Percentiles rank a stretch among this genome's conserved stretches.
phyloP scores from a whole-genome alignment of 257 asterid genomes.

The Solanum chilense region DNA sequence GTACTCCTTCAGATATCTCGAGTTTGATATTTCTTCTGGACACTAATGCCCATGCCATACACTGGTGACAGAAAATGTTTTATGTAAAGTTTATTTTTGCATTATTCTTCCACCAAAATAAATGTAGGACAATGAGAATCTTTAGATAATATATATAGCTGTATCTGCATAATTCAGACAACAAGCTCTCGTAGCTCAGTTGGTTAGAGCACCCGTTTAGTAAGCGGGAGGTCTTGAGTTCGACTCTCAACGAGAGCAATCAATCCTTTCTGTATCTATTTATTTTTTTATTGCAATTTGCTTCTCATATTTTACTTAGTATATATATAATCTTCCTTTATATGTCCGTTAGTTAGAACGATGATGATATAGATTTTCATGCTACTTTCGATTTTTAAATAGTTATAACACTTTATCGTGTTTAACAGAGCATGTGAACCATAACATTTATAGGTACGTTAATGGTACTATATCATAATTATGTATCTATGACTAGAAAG shows the following conservation, averaged over 20 bases:
- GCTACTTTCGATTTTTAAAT: background rate
- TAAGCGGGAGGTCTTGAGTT: constrained; percentile 98
- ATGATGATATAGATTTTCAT: background rate
- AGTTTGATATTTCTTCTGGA: background rate
- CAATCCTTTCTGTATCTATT: too few species aligned
- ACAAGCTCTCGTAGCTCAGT: background rate
- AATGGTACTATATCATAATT: background rate
- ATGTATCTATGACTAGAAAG: background rate
- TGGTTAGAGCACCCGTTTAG: constrained; percentile 86
- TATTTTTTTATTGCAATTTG: background rate
- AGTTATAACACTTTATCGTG: background rate
- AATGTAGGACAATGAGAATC: background rate
- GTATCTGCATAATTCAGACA: fast-evolving
- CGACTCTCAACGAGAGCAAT: constrained; percentile 17
- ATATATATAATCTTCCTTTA: background rate
- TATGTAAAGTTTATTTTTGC: background rate
- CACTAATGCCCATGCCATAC: background rate
- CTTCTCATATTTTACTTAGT: background rate
- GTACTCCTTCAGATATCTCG: background rate
- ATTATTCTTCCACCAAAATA: background rate
- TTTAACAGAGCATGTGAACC: background rate
- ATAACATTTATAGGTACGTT: too few species aligned
- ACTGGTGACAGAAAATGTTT: background rate
- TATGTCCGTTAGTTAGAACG: background rate
- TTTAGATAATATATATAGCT: fast-evolving